These are phyloP conservation scores for Podospora comata DNA, from an alignment of 495 filamentous ascomycete genomes.

Conservation along the genomic window DNA sequence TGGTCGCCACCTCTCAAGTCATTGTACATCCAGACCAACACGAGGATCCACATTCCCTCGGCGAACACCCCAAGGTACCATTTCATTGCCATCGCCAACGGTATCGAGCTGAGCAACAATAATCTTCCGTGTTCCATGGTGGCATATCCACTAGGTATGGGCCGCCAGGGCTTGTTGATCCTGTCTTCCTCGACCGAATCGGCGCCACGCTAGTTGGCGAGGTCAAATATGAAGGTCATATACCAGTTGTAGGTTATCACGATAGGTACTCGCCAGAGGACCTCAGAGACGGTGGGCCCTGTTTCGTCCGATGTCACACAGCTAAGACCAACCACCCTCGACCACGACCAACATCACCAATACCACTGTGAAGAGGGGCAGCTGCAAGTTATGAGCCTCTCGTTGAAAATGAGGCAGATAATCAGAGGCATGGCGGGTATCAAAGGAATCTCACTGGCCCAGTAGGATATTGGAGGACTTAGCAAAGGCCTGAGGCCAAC, in stretches of 20 bases:
- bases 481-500: too few relatives aligned
- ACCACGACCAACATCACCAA: too few relatives aligned
- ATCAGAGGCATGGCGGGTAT: too few relatives aligned
- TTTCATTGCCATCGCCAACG: constrained; percentile 33
- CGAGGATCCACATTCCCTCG: constrained; percentile 35
- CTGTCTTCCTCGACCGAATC: constrained; percentile 49
- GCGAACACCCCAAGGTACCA: constrained; percentile 36
- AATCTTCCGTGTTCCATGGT: constrained; percentile 36
- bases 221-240: neutral
- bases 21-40: constrained; percentile 54
- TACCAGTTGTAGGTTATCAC: neutral
- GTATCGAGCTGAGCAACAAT: constrained; percentile 37
- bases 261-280: neutral
- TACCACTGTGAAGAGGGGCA: too few relatives aligned
- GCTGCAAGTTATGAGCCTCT: too few relatives aligned
- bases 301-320: constrained; percentile 1
- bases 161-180: constrained; percentile 60
- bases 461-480: too few relatives aligned
- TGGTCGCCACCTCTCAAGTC: constrained; percentile 47
- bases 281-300: neutral
- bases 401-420: too few relatives aligned
- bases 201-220: neutral
- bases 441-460: too few relatives aligned
- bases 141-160: constrained; percentile 45
- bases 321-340: too few relatives aligned